Conservation (phyloP, 495 filamentous ascomycete genomes). For the Aspergillus nidulans region DNA sequence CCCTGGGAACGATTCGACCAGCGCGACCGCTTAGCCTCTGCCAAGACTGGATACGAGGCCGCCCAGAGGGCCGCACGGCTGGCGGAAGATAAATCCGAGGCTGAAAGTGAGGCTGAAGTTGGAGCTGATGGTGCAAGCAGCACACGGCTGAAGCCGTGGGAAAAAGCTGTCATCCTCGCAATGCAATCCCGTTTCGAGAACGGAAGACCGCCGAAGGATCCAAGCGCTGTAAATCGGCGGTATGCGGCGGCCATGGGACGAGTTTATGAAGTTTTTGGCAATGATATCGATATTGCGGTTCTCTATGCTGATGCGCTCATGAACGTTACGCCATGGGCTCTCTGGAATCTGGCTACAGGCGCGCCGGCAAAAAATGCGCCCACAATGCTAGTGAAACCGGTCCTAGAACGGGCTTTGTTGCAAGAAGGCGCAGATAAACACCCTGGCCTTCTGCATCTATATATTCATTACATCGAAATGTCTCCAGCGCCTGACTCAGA, state of each 20-base stretch:
- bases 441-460: conserved; percentile 63
- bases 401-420: conserved; percentile 52
- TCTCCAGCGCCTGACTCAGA: conserved; percentile 50
- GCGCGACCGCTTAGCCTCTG: conserved; percentile 41
- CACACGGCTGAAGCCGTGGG: conserved; percentile 30
- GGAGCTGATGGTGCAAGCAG: too few relatives aligned
- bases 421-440: conserved; percentile 40
- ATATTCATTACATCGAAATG: conserved; percentile 78
- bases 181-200: conserved; percentile 51
- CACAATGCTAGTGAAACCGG: conserved; percentile 51
- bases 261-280: conserved; percentile 49
- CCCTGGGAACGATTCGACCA: conserved; percentile 64
- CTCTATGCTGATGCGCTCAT: conserved; percentile 64
- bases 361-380: conserved; percentile 48
- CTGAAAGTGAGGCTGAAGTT: neutral
- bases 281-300: conserved; percentile 57
- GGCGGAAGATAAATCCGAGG: neutral
- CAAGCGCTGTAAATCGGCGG: conserved; percentile 46
- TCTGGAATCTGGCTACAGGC: conserved; percentile 62
- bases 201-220: conserved; percentile 30
- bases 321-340: conserved; percentile 63
- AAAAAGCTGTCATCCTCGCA: conserved; percentile 55
- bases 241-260: conserved; percentile 59
- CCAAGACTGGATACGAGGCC: conserved; percentile 41
- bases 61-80: conserved; percentile 35